Evolutionary conservation across 2,329 filamentous ascomycete species (phyloP), one percentile per base, ranked within the genome.

Genomic region (Talaromyces sp.): DNA sequence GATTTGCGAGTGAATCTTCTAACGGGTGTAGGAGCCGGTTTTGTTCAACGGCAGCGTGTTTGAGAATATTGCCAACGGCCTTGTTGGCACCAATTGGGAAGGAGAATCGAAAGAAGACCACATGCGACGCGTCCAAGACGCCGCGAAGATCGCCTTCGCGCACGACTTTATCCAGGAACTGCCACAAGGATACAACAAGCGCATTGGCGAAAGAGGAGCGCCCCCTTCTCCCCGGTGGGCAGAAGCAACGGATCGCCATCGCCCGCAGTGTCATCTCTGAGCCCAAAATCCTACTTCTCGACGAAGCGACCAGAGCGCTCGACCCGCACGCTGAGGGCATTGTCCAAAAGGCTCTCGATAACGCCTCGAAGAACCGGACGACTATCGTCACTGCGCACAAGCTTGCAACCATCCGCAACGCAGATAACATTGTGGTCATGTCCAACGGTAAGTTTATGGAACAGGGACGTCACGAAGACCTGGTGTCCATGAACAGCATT

Each of bases 391-490:
- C 98, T 74, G 95, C 95, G 46, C 95, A 99, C 77, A 88, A 93
- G 66, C 82, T 99, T 6, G 96, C 92, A 0, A 99, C 95, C 5
- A 96, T 98, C 78, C 92, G 87, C 74, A 87, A 92, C 64, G 93
- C 93, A 0, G 89, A 98, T 74, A 97, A 96, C 69, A 99, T 99
- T 66, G 90, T 98, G 13, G 93, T 97, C 64, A 93, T 99, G 88
- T 84, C 87, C 3, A 78, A 87, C 62, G 95, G 95, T 11, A 79
- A 82, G 17, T 96, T 98, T 61, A 82, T 96, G 14, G 95, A 99
- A 75, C 91, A 97, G 74, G 95, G 95, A 55, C 93, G 85, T 0
- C 93, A 98, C 71, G 85, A 93, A 60, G 82, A 89, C 13, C 82
- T 99, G 17, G 80, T 98, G 4, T 85, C 87, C 65, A 81, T 76